Conservation (phyloP, 345 rosid genomes). For the Brassica incana region DNA sequence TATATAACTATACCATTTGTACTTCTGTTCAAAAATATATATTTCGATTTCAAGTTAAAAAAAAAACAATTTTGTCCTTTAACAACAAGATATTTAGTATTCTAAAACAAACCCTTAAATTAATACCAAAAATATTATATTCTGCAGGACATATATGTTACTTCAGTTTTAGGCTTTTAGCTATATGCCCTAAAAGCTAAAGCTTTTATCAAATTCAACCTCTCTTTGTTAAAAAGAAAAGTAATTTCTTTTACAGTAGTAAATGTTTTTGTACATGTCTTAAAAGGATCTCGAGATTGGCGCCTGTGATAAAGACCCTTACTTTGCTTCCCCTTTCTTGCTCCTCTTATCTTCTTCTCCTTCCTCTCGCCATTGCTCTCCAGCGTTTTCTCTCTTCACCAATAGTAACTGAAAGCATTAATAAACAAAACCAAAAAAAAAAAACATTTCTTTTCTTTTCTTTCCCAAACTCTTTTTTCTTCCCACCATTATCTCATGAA, state of each 20-base stretch:
- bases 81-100: background rate
- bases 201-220: constrained; percentile 26
- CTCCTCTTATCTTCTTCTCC: constrained; percentile 23
- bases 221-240: background rate
- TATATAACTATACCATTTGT: background rate
- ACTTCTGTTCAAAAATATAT: background rate
- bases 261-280: background rate
- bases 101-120: background rate
- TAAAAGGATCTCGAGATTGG: constrained; percentile 49
- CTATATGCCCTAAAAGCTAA: constrained; percentile 11
- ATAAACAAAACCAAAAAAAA: background rate
- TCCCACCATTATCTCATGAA: constrained; percentile 48
- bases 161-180: background rate
- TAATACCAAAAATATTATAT: too few relatives aligned
- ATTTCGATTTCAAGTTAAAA: background rate
- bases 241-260: constrained; percentile 19
- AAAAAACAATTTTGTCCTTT: background rate
- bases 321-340: constrained; percentile 20
- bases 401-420: background rate
- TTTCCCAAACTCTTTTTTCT: constrained; percentile 4
- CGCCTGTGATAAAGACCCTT: constrained; percentile 40
- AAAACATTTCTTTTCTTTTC: background rate
- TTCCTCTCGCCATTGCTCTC: constrained; percentile 35
- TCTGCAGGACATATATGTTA: background rate
- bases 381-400: constrained; percentile 23